These are phyloP conservation scores for Hanseniaspora singularis DNA, from an alignment of 805 yeast genomes.

Conservation along the genomic window DNA sequence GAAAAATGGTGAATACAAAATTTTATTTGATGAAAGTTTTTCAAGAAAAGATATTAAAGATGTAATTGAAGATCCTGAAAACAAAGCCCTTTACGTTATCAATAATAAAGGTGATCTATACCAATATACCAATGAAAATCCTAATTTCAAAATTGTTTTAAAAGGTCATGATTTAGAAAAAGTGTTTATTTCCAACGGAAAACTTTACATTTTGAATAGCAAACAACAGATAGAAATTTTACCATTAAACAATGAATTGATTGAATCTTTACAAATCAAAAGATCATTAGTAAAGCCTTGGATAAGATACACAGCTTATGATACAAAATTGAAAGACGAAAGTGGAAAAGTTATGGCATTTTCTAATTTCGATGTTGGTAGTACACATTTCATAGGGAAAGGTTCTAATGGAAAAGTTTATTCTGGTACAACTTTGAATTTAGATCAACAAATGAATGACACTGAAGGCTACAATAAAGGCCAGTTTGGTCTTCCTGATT, in stretches of 20 bases:
- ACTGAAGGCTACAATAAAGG: constrained; percentile 44
- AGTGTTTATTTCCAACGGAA: constrained; percentile 43
- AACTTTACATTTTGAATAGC: constrained; percentile 37
- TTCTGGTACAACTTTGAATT: constrained; percentile 2
- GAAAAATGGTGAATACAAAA: constrained; percentile 14
- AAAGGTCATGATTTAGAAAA: constrained; percentile 36
- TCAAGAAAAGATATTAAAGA: constrained; percentile 47
- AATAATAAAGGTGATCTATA: constrained; percentile 58
- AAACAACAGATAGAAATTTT: constrained; percentile 24
- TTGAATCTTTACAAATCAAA: constrained; percentile 12
- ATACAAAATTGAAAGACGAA: constrained; percentile 18
- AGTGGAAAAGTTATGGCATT: constrained; percentile 27
- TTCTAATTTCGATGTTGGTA: constrained; percentile 46
- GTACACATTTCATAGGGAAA: constrained; percentile 53
- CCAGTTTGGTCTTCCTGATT: constrained; percentile 71
- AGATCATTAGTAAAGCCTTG: constrained; percentile 23
- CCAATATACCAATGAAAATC: constrained; percentile 44
- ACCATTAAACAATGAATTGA: constrained; percentile 20
- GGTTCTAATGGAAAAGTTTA: constrained; percentile 27
- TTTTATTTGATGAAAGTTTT: constrained; percentile 24
- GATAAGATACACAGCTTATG: constrained; percentile 21
- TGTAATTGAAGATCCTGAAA: constrained; percentile 28
- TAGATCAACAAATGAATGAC: constrained; percentile 31
- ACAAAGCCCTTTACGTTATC: constrained; percentile 35
- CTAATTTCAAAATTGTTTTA: constrained; percentile 32